Evolutionary conservation across 106 monocot species (phyloP).

Genomic region (Dendrobium catenatum): DNA sequence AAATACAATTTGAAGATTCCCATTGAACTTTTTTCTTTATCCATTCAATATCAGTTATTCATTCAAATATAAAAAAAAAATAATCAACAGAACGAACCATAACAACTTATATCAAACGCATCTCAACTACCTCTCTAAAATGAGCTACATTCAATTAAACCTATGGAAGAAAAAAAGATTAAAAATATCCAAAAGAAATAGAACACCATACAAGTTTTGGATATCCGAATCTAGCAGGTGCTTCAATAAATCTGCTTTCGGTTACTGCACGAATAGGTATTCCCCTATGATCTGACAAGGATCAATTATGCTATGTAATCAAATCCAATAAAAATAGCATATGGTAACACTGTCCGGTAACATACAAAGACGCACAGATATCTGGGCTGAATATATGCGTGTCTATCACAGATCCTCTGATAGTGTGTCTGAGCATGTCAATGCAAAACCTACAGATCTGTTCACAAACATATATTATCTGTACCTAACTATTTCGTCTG

Average conservation of each 20-base stretch:
- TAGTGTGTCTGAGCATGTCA: background rate
- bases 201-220: background rate
- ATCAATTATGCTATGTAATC: no score
- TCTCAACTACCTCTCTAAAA: background rate
- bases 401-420: background rate
- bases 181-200: background rate
- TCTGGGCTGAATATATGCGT: background rate
- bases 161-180: background rate
- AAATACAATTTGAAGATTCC: background rate
- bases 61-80: background rate
- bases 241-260: background rate
- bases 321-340: no score
- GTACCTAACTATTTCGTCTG: background rate
- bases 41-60: background rate
- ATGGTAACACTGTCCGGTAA: no score
- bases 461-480: background rate
- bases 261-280: no score
- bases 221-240: background rate
- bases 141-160: background rate
- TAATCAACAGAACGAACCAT: background rate
- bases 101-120: background rate
- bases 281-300: no score
- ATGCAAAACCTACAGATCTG: background rate
- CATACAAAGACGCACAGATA: no score
- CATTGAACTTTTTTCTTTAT: background rate